Conservation (phyloP, 2,329 filamentous ascomycete genomes). For the Colletotrichum musae region DNA sequence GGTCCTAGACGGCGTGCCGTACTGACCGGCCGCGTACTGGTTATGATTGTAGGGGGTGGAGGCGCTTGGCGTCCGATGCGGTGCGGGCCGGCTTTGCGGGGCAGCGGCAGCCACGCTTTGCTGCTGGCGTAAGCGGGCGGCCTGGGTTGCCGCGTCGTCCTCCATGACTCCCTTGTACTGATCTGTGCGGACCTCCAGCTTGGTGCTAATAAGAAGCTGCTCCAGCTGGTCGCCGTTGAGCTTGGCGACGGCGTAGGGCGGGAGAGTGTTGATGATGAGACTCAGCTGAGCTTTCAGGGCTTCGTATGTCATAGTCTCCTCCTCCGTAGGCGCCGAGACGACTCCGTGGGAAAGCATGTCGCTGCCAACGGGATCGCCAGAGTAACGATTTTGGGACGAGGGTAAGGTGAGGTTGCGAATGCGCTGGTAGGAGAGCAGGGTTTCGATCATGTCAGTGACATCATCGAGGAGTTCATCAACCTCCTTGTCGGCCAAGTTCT, state of each 20-base stretch:
- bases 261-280: conserved; percentile 80
- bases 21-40: conserved; percentile 62
- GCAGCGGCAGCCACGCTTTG: conserved; percentile 47
- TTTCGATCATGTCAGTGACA: conserved; percentile 83
- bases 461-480: conserved; percentile 70
- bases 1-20: conserved; percentile 62
- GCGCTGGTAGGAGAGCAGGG: conserved; percentile 82
- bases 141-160: conserved; percentile 76
- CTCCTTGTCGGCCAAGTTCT: conserved; percentile 33
- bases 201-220: conserved; percentile 85
- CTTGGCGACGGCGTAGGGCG: conserved; percentile 88
- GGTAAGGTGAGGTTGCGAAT: conserved; percentile 81
- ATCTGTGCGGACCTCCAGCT: conserved; percentile 79
- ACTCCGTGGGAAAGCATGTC: conserved; percentile 79
- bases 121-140: conserved; percentile 59
- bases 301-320: conserved; percentile 75
- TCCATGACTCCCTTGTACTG: conserved; percentile 87
- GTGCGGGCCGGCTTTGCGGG: conserved; percentile 49
- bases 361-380: conserved; percentile 73
- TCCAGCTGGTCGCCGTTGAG: conserved; percentile 89
- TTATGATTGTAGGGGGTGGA: conserved; percentile 59
- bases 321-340: conserved; percentile 76
- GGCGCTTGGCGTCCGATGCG: conserved; percentile 55
- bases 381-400: conserved; percentile 73
- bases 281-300: conserved; percentile 82